A percentile compares a stretch with the other conserved stretches of the same genome.
These are phyloP conservation scores for Eucalyptus rudis DNA, from an alignment of 345 rosid species.

Conservation along the genomic window DNA sequence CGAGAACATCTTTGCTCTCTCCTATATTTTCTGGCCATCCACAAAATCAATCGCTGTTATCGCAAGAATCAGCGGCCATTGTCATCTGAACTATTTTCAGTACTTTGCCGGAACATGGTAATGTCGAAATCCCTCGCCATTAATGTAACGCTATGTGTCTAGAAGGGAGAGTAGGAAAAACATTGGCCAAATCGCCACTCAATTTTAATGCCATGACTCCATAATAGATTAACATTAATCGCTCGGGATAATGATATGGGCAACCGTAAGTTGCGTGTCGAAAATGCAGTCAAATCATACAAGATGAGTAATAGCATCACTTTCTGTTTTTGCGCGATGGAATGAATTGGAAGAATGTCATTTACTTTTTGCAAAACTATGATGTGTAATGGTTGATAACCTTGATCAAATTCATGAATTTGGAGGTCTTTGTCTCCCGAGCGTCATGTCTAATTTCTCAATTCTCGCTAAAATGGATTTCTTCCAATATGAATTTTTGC, in stretches of 20 bases:
- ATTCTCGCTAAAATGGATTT: neutral
- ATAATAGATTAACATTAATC: neutral
- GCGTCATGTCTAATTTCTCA: neutral
- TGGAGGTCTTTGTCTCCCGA: neutral
- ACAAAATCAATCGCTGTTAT: neutral
- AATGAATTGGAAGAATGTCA: neutral
- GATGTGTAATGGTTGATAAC: neutral
- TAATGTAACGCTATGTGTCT: neutral
- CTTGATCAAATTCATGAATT: neutral
- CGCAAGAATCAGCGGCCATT: neutral
- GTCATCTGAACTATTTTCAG: neutral
- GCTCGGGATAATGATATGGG: neutral
- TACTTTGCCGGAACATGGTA: neutral
- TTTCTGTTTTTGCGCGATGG: neutral
- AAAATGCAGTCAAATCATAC: neutral
- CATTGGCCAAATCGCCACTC: neutral
- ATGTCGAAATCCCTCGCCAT: neutral
- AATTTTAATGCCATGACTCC: neutral
- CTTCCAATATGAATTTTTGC: neutral
- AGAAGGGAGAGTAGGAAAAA: neutral
- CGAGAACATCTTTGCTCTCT: neutral
- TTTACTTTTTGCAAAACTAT: neutral
- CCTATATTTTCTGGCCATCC: neutral
- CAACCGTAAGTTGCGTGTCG: neutral
- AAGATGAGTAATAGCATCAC: neutral